Evolutionary conservation across 2,329 filamentous ascomycete genomes (phyloP).

Genomic region (Sporothrix euskadiensis): DNA sequence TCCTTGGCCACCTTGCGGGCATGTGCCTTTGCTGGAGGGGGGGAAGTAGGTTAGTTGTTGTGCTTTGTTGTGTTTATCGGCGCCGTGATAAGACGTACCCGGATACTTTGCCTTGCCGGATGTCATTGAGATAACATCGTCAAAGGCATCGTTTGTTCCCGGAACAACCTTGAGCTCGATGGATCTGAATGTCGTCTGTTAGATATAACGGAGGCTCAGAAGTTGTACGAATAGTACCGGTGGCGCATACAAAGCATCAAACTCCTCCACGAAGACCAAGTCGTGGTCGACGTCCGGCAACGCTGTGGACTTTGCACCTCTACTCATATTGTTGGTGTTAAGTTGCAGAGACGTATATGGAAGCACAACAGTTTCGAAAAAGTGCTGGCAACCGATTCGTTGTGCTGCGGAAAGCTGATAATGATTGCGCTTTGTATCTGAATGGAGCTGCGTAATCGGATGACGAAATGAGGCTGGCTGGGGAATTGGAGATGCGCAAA

Average conservation of each 20-base stretch:
- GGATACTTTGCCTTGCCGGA: slow-evolving; percentile 39
- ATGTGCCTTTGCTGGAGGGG: slow-evolving; percentile 53
- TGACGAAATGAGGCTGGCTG: background rate
- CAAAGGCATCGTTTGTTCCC: background rate
- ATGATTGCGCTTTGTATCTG: background rate
- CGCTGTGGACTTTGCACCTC: background rate
- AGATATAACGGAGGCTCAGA: background rate
- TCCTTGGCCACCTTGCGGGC: slow-evolving; percentile 57
- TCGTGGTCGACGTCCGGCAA: slow-evolving; percentile 41
- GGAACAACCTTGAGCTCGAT: slow-evolving; percentile 44
- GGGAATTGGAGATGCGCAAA: background rate
- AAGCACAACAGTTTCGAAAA: background rate
- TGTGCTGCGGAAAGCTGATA: background rate
- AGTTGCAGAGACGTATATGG: no score
- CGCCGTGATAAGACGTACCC: slow-evolving; percentile 35
- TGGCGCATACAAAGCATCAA: slow-evolving; percentile 52
- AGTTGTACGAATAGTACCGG: background rate
- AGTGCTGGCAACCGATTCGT: background rate
- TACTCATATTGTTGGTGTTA: slow-evolving; percentile 16
- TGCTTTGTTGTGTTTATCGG: no score
- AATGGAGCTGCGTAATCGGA: background rate
- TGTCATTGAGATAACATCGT: background rate
- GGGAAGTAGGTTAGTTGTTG: background rate
- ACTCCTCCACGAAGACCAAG: slow-evolving; percentile 53
- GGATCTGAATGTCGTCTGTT: slow-evolving; percentile 34